Evolutionary conservation across 208 protist species (phyloP).

Genomic region (Naegleria lovaniensis): DNA sequence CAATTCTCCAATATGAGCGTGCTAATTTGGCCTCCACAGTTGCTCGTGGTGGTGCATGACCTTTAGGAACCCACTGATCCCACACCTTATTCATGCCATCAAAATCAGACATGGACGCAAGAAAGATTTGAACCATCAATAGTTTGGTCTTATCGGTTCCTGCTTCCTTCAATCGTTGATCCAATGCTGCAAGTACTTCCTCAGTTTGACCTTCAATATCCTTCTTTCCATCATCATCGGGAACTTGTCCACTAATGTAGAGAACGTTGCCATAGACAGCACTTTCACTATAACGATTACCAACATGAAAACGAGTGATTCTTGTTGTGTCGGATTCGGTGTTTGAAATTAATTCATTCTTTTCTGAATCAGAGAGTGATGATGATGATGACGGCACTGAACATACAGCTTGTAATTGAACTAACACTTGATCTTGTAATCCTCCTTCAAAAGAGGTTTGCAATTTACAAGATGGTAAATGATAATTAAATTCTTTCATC

Average conservation of each 20-base stretch:
- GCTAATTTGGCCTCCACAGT: background rate
- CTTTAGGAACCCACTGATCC: conserved; percentile 1
- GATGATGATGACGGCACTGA: too few relatives aligned
- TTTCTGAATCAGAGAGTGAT: too few relatives aligned
- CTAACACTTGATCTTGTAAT: too few relatives aligned
- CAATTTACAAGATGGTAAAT: too few relatives aligned
- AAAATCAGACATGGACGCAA: background rate
- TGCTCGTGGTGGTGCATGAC: background rate
- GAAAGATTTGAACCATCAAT: background rate
- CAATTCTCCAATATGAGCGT: background rate
- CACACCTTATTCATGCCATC: conserved; percentile 2
- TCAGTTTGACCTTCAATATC: background rate
- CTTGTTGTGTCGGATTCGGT: too few relatives aligned
- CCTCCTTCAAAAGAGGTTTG: too few relatives aligned
- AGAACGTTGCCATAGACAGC: background rate
- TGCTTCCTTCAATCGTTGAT: background rate
- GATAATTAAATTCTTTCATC: too few relatives aligned
- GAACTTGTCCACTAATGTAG: background rate
- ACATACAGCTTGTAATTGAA: too few relatives aligned
- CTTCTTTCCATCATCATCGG: background rate
- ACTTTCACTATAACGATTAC: background rate
- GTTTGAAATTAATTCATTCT: too few relatives aligned
- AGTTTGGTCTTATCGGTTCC: background rate
- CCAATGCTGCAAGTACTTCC: background rate
- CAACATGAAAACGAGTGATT: background rate